phyloP scores from a whole-genome alignment of 768 basidiomycete genomes.

The Pluteus cervinus region DNA sequence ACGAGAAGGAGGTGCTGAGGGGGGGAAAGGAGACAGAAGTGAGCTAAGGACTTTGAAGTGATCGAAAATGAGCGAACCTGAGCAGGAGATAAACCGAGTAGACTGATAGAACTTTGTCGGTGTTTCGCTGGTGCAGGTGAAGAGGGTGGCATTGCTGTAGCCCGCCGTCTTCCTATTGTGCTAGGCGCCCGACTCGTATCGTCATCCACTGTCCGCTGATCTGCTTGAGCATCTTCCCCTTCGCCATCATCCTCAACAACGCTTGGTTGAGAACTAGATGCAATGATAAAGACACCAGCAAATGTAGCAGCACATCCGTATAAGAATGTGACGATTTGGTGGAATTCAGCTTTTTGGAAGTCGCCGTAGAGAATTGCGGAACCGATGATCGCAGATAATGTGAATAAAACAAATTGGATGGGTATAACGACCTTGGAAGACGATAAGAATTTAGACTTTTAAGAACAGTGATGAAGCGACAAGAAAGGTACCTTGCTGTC shows the following conservation, averaged over 20 bases:
- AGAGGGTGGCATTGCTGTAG: slow-evolving; percentile 33
- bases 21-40: slow-evolving; percentile 4
- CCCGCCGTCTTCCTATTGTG: slow-evolving; percentile 31
- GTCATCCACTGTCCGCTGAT: too few relatives aligned
- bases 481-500: slow-evolving; percentile 68
- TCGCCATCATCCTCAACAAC: slow-evolving; percentile 23
- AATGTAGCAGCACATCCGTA: slow-evolving; percentile 91
- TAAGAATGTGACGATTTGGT: slow-evolving; percentile 76
- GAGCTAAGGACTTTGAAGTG: not conserved
- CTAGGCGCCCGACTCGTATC: slow-evolving; percentile 23
- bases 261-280: slow-evolving; percentile 25
- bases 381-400: slow-evolving; percentile 86
- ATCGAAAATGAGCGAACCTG: slow-evolving; percentile 39
- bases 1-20: slow-evolving; percentile 58
- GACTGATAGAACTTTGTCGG: slow-evolving; percentile 50
- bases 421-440: slow-evolving; percentile 75
- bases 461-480: not conserved
- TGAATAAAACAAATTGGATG: slow-evolving; percentile 93
- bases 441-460: slow-evolving; percentile 5
- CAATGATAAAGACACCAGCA: slow-evolving; percentile 82
- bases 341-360: slow-evolving; percentile 77
- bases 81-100: slow-evolving; percentile 70
- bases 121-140: too few relatives aligned
- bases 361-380: slow-evolving; percentile 94
- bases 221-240: slow-evolving; percentile 18